Evolutionary conservation across 2,329 filamentous ascomycete species (phyloP), one percentile per base, ranked within the genome.

Genomic region (Penicillium nordicum): DNA sequence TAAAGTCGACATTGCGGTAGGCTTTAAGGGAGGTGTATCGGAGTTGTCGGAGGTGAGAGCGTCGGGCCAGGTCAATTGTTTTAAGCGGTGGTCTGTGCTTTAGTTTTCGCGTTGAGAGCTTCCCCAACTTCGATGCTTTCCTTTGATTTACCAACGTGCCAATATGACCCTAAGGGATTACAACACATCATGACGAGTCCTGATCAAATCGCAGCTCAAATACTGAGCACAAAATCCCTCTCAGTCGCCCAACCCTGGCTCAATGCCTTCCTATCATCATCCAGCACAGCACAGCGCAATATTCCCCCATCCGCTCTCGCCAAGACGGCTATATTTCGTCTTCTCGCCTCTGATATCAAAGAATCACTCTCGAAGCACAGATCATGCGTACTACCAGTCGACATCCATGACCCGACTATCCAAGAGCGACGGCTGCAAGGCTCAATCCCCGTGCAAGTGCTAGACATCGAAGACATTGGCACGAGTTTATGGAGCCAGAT

Each of bases 401-500:
- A 83, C 60, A 74, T 86, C n/a, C 74, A 78, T 46, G 78, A 84
- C 61, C 78, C 82, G 0, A 74, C 77, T 4, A 72, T 81, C 10
- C 79, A 82, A 60, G 84, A 90, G 57, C 73, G 77, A 4, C 76
- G 74, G 0, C 76, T 97, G 0, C 58, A 76, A 0, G 80, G 80
- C 1, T 83, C 90, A 32, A 79, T 93, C 0, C 79, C 88, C 3
- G 87, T 94, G 1, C 94, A 97, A 72, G 84, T 97, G 0, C 77
- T 96, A 1, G 92, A 95, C 65, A 80, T 97, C 8, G 88, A 96
- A 69, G 92, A 97, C 69, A 82, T 97, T 21, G 83, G 87, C 2
- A 81, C 83, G 50, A 91, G 88, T 65, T 83, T 88, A 50, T 96
- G 92, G 90, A 88, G 90, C 61, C 91, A 97, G 72, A 83, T 96